Conservation (phyloP, 2,329 filamentous ascomycete genomes). For the Stemphylium lycopersici region DNA sequence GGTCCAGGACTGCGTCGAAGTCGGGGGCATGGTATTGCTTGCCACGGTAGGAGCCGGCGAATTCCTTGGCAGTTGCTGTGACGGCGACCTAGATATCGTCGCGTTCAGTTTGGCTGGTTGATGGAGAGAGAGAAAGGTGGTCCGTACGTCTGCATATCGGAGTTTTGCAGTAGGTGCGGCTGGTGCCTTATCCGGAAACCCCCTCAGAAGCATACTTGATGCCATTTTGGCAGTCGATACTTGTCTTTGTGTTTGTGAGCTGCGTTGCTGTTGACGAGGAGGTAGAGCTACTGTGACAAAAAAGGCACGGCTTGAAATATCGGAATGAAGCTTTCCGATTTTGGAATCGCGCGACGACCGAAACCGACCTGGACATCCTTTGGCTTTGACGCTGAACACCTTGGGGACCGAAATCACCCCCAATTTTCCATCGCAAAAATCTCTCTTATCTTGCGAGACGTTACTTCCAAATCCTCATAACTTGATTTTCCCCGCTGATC, state of each 20-base stretch:
- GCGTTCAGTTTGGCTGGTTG: neutral
- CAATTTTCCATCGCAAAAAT: too few relatives aligned
- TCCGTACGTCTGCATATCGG: conserved; percentile 7
- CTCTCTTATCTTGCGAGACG: too few relatives aligned
- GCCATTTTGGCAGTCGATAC: neutral
- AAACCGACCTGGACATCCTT: neutral
- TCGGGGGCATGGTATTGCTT: conserved; percentile 8
- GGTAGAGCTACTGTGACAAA: neutral
- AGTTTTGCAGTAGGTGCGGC: neutral
- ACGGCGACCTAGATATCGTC: conserved; percentile 34
- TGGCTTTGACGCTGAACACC: neutral
- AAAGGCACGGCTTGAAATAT: neutral
- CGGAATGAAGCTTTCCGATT: neutral
- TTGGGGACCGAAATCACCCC: neutral
- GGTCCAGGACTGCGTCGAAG: conserved; percentile 6
- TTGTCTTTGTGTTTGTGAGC: too few relatives aligned
- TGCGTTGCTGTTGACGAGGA: neutral
- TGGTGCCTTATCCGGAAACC: neutral
- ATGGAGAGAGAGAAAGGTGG: neutral
- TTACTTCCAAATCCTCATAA: too few relatives aligned
- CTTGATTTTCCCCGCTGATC: too few relatives aligned
- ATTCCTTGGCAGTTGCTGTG: conserved; percentile 50
- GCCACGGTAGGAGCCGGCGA: conserved; percentile 58
- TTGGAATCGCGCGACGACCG: neutral
- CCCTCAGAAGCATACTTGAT: neutral